Conservation (phyloP, 2,329 filamentous ascomycete species). For the Botrytis porri region DNA sequence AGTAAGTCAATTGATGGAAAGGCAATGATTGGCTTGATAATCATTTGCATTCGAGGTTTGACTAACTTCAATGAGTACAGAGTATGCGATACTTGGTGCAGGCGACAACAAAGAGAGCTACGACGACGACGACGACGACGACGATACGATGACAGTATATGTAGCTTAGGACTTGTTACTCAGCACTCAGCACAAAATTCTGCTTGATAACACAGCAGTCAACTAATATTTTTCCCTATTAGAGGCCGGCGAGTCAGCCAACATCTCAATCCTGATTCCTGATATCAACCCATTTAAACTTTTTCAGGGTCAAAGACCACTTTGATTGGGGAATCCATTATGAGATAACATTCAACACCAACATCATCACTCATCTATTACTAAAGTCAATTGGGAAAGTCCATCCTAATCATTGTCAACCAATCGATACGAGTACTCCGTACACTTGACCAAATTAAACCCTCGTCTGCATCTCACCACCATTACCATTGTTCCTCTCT, state of each 20-base stretch:
- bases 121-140: not conserved
- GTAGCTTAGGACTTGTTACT: not conserved
- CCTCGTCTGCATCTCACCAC: not conserved
- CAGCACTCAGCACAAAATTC: too few species aligned
- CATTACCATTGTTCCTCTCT: not conserved
- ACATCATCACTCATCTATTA: not conserved
- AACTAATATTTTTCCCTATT: not conserved
- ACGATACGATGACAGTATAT: not conserved
- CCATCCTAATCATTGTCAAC: not conserved
- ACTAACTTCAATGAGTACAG: not conserved
- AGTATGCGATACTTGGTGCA: not conserved
- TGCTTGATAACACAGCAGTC: too few species aligned
- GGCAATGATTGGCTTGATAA: not conserved
- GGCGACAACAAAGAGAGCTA: not conserved
- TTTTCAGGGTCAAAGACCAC: not conserved
- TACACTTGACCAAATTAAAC: not conserved
- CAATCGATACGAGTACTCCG: not conserved
- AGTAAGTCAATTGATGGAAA: not conserved
- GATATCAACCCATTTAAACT: not conserved
- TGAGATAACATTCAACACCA: not conserved
- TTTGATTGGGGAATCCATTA: not conserved
- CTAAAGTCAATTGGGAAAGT: constrained; percentile 10
- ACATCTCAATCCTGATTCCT: not conserved
- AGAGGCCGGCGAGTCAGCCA: not conserved
- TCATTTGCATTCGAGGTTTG: not conserved